Evolutionary conservation across 129 eudicot species (phyloP).

Genomic region (Pulicaria dysenterica): DNA sequence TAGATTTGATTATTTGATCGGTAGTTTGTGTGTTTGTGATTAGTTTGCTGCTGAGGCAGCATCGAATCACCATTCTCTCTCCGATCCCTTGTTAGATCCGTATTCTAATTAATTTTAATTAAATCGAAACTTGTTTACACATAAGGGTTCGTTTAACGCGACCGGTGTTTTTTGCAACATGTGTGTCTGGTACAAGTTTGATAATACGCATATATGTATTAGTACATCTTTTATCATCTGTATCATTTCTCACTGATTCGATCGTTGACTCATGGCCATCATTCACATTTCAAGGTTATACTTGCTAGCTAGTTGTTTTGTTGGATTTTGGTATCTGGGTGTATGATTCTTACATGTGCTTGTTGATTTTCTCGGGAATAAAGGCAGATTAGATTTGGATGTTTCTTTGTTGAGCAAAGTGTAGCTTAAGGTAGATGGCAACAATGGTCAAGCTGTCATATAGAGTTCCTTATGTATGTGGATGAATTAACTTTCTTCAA

Average conservation of each 20-base stretch:
- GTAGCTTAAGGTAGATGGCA: conserved; percentile 2
- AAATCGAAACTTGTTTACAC: background rate
- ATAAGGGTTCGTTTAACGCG: background rate
- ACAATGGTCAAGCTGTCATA: background rate
- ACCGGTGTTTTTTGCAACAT: background rate
- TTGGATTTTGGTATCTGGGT: background rate
- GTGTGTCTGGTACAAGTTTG: conserved; percentile 8
- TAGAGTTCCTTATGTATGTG: background rate
- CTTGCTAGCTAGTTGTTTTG: conserved; percentile 1
- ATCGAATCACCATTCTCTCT: background rate
- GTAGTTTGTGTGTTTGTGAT: background rate
- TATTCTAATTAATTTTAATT: background rate
- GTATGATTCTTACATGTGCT: background rate
- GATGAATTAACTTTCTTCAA: too few species aligned
- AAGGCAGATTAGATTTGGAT: background rate
- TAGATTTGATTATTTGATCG: conserved; percentile 13
- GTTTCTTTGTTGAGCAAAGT: background rate
- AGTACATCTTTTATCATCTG: background rate
- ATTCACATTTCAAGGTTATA: conserved; percentile 1
- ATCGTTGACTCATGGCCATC: background rate
- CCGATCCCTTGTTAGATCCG: background rate
- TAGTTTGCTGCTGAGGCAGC: too few species aligned
- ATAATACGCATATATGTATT: background rate
- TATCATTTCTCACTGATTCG: background rate
- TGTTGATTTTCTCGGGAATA: background rate